Base-by-base conservation (phyloP, 108 stramenopile species). In the Mayamaea pseudoterrestris region DNA sequence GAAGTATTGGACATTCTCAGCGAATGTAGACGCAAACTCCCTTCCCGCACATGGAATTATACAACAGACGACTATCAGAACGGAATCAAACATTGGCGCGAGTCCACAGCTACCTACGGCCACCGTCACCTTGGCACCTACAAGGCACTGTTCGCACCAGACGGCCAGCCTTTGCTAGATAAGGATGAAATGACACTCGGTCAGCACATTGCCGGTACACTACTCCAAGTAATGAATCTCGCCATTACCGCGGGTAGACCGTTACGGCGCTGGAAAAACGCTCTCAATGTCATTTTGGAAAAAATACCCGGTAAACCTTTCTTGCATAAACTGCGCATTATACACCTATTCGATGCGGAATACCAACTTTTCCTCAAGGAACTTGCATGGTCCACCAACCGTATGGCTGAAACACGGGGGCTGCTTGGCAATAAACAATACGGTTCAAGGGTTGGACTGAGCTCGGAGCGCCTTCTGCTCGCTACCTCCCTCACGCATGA, bases 341-440 rank as follows among this genome's bases (percentile, higher is more conserved):
- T 47, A 2, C 26, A 47, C 27, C n/a, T 47, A 2, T 47, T 47
- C 12, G 44, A 47, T n/a, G 47, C 27, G n/a, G 24, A 28, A 7
- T 47, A 47, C 27, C 30, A 8, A 16, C 17, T 27, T n/a, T 3
- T 28, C 2, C 30, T 27, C 6, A 28, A 31, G 3, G 4, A 31
- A 2, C 31, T 25, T 8, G 6, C 27, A 3, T 30, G 29, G 5
- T 13, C 30, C 16, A 27, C 31, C 27, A 47, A 31, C 14, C 28
- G 11, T 2, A 27, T 31, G 1, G 24, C 26, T 17, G 29, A 47
- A 29, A 2, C 5, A 2, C 11, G 18, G 11, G 2, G 18, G 2
- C 30, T 18, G 2, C 28, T 47, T 13, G 26, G 27, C 12, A 30
- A 47, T 12, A 30, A 28, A 25, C 47, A 47, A 47, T 25, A 30